Evolutionary conservation across 2,329 filamentous ascomycete species (phyloP), one percentile per base, ranked within the genome.

Genomic region (Ceratocystis eucalypticola): DNA sequence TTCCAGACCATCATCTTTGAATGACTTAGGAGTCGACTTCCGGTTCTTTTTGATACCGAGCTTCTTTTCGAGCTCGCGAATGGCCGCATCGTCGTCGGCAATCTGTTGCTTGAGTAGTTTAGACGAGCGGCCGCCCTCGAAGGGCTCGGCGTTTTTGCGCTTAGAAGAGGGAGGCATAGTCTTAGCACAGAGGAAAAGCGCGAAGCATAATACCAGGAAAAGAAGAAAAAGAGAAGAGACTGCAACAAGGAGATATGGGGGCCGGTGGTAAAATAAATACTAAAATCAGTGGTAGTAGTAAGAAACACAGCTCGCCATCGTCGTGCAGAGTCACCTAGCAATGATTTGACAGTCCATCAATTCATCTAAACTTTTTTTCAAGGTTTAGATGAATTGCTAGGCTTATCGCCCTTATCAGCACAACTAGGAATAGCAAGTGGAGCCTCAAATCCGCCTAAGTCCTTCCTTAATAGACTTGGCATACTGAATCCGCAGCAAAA

Each of bases 51-150:
- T 86, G 44, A 96, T 81, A 0, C 94, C 93, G 2, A 99, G 78
- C 72, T 89, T 95, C 74, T 87, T 91, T 77, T 99, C 94, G 41
- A 96, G 78, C 2, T 86, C 86, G 22, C 88, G 87, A 70, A 99
- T 97, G 71, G 96, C 91, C 1, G 86, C 89, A 72, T 97, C 91
- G 67, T 99, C 93, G 69, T 89, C 80, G 0, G 84, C 86, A 3
- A 96, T 77, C 70, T 83, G 84, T 2, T 86, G 82, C 72, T 81
- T 84, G n/a, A 85, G 46, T 7, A 64, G 33, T n/a, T 68, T 70
- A 10, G 61, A 50, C 44, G 61, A 66, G 41, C 66, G 66, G 25
- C 44, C 37, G 59, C 65, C 64, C 15, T 63, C 46, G 6, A 33
- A 45, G 25, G 63, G 48, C 30, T 41, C 64, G 7, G 62, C 30